Evolutionary conservation across 106 monocot genomes (phyloP), one percentile per base, ranked within the genome.

Genomic region (Gastrodia elata): DNA sequence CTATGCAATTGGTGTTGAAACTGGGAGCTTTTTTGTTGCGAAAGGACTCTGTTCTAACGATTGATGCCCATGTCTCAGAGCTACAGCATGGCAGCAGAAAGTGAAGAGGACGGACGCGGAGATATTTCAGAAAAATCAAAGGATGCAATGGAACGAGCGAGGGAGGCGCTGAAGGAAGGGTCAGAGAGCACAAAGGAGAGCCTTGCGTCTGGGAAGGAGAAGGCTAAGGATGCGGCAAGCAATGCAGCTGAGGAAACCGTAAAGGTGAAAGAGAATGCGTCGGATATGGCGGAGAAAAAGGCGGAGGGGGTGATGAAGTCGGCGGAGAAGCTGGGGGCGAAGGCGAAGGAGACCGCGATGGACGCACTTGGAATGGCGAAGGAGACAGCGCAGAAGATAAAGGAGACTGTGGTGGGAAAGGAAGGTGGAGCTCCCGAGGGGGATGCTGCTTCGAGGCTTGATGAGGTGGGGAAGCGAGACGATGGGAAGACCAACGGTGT

Each of bases 361-460:
- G 80, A 41, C 2, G 80, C 59, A 18, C 69, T 73, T 74, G 74
- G 57, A 8, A 64, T 68, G 25, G 73, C 79, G 13, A 75, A 80
- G 68, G 74, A 75, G 57, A 61, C 74, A 42, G 57, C 70, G 22
- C 74, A 75, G 75, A 80, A 80, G 74, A 70, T 80, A 8, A 80
- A 80, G 75, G 80, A 80, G 42, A 71, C 55, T 14, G 75, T 75
- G 70, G 80, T 70, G 22, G 80, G 75, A 22, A 79, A 74, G 65
- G 49, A 4, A 25, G 79, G 73, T 22, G 73, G 38, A n/a, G n/a
- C n/a, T n/a, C n/a, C n/a, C n/a, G n/a, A n/a, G n/a, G n/a, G n/a
- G n/a, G n/a, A n/a, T n/a, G n/a, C n/a, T n/a, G n/a, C n/a, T n/a
- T n/a, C n/a, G n/a, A n/a, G n/a, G n/a, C n/a, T n/a, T n/a, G n/a